These are phyloP conservation scores for Aspergillus novofumigatus DNA, from an alignment of 2,329 filamentous ascomycete species.

Conservation along the genomic window DNA sequence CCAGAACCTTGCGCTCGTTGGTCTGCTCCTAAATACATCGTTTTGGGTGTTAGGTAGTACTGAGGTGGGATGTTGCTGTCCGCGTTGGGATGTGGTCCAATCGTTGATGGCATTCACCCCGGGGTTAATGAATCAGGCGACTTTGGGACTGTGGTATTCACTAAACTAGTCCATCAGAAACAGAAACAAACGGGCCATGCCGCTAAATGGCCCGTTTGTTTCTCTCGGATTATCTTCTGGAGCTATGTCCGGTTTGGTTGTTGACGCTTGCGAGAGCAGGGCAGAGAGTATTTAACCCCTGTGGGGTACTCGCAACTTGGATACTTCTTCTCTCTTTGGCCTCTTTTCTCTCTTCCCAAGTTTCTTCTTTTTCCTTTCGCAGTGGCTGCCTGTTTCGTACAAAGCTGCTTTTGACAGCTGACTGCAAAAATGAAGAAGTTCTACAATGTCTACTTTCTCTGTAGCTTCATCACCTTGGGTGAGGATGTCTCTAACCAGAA, in stretches of 20 bases:
- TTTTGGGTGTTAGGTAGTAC: not conserved
- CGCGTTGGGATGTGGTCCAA: not conserved
- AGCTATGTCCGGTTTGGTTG: not conserved
- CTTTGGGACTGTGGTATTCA: not conserved
- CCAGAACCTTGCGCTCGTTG: not conserved
- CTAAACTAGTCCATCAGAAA: no score
- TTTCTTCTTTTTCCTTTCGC: not conserved
- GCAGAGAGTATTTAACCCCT: not conserved
- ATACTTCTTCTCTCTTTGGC: not conserved
- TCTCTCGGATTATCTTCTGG: not conserved
- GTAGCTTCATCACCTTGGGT: constrained; percentile 18
- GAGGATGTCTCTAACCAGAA: not conserved
- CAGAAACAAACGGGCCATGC: no score
- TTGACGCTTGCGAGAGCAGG: not conserved
- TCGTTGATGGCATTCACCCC: not conserved
- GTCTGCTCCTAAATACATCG: not conserved
- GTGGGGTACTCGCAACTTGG: not conserved
- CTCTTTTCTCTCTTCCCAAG: not conserved
- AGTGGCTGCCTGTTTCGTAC: not conserved
- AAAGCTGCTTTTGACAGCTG: not conserved
- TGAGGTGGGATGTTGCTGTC: not conserved
- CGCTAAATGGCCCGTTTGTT: not conserved
- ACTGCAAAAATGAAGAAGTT: constrained; percentile 14
- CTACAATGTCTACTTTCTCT: constrained; percentile 20
- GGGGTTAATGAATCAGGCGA: not conserved